A percentile compares a stretch with the other conserved stretches of the same genome.
Conservation (phyloP, 345 rosid species). For the Zanthoxylum bungeanum region DNA sequence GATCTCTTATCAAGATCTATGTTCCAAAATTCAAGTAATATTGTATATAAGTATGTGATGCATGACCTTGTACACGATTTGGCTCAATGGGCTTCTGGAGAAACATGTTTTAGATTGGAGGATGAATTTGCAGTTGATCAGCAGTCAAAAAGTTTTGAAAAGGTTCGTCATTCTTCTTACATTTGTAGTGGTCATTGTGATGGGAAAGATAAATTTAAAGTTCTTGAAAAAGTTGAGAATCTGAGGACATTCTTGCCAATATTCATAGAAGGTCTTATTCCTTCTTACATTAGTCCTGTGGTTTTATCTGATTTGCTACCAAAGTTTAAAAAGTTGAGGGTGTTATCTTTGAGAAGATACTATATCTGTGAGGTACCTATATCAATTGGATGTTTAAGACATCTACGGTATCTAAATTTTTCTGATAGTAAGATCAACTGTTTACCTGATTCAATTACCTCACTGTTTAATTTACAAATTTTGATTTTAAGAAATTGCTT, state of each 20-base stretch:
- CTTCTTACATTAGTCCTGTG: background rate
- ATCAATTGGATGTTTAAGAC: slow-evolving; percentile 1
- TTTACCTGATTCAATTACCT: background rate
- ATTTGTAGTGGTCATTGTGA: background rate
- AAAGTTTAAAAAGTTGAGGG: background rate
- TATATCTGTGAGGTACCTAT: background rate
- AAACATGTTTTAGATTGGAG: background rate
- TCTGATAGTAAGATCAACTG: background rate
- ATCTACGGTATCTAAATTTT: slow-evolving; percentile 4
- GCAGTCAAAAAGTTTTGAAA: background rate
- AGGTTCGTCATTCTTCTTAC: background rate
- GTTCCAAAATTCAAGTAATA: background rate
- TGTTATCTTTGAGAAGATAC: background rate
- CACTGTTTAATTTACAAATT: background rate
- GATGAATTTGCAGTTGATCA: background rate
- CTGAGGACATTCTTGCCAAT: background rate
- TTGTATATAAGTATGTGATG: background rate
- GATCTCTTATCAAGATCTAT: slow-evolving; percentile 11
- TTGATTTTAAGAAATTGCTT: background rate
- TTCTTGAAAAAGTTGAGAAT: background rate
- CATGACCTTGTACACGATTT: slow-evolving; percentile 20
- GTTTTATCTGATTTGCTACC: background rate
- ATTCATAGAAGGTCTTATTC: background rate
- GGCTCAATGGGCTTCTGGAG: background rate
- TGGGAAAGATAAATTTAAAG: background rate